Evolutionary conservation across 2,329 filamentous ascomycete genomes (phyloP), one percentile per base, ranked within the genome.

Genomic region (Canariomyces notabilis): DNA sequence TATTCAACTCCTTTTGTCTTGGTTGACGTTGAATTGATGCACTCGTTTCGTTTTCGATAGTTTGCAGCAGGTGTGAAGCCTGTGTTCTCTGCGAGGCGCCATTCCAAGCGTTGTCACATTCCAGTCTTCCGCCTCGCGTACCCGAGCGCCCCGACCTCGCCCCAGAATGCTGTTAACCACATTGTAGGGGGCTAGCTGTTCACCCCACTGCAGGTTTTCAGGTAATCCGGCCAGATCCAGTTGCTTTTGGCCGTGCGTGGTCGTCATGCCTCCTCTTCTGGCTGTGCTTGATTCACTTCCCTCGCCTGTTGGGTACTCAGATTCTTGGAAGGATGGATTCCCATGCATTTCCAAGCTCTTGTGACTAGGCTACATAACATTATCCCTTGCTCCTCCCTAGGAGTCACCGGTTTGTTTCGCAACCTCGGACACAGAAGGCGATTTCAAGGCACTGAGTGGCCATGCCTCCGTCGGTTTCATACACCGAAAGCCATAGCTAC

Each of bases 401-500:
- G 26, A n/a, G 26, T 29, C 7, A 29, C 4, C 26, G 9, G 26
- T 9, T 8, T 9, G 26, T 29, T 29, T 29, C 26, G 8, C 26
- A 29, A 9, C 26, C n/a, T 29, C 7, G 26, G 26, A 12, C 26
- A 29, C 26, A 29, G 26, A 29, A 29, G 3, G 4, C 14, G 26
- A 12, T 11, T 9, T 9, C 7, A 29, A 29, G 14, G 9, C 26
- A 12, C 6, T 11, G 2, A 19, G 16, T 19, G 23, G 36, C 42
- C 12, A 49, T 49, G 49, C 35, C 42, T 16, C 31, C 46, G 1
- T 46, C 42, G 9, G 38, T 35, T 12, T 49, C 31, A 9, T 37
- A 44, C 14, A 37, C 18, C 19, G 42, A 50, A 18, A 50, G 45
- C n/a, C 50, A 44, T 9, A 46, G 48, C 44, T 48, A 38, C 16